Evolutionary conservation across 2,329 filamentous ascomycete genomes (phyloP), one percentile per base, ranked within the genome.

Genomic region (Scedosporium minutisporum): DNA sequence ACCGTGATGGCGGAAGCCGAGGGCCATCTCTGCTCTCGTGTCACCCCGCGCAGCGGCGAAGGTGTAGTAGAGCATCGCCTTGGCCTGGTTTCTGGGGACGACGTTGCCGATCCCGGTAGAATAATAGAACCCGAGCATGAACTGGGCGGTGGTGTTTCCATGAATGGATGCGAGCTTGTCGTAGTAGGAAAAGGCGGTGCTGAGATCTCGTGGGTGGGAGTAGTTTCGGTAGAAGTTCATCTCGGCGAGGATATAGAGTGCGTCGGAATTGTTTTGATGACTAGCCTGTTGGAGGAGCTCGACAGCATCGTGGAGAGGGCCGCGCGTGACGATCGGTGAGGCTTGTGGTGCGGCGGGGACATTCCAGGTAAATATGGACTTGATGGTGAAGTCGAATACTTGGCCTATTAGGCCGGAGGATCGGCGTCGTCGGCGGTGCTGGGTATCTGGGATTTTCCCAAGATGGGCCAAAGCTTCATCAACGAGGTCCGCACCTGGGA

Each of bases 141-240:
- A 89, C 73, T 97, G 91, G 1, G 95, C 95, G 12, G 93, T 96
- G 66, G 86, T 88, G 74, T 99, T 97, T 55, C 93, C 95, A 67
- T 89, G 84, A 64, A 87, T 73, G 18, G 82, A 81, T 2, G 93
- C 91, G 62, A 99, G 82, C 65, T 87, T 81, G 65, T 89, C 80
- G 74, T 97, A 99, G 77, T 91, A 84, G 66, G 83, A 80, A 72
- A 96, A 96, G 0, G 95, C 91, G 58, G 84, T 81, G 38, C 83
- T 80, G 68, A 96, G 91, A 71, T 97, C 87, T 66, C 88, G 83
- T 1, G 93, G 93, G 70, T 97, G 84, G 23, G 90, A 89, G 75
- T 88, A 96, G 75, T 97, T 97, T 72, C 95, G 95, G 70, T 95
- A 92, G 75, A 97, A 97, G 78, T 96, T 96, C 82, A 99, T 88